Evolutionary conservation across 2,329 filamentous ascomycete genomes (phyloP), one percentile per base, ranked within the genome.

Genomic region (Trichoderma atrobrunneum): DNA sequence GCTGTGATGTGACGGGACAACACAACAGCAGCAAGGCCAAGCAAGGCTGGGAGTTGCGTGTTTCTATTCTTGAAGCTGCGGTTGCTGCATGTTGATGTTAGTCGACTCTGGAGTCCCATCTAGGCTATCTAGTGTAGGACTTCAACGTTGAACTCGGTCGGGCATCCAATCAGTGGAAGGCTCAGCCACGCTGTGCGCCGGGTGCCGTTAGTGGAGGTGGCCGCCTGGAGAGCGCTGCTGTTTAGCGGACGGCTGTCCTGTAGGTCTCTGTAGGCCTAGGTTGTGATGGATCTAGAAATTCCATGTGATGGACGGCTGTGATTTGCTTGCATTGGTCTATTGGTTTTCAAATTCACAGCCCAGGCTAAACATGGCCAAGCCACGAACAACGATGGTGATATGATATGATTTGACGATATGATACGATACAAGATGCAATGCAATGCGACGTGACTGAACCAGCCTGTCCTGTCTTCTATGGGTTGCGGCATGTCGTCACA

Each of bases 171-270:
- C 70, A 72, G 5, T 54, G 54, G 12, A n/a, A 1, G 11, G 57
- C 62, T 72, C 43, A 69, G 71, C 71, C 57, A 72, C 71, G 71
- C 71, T 62, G 39, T 14, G 34, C 71, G 71, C 65, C 71, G 71
- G 56, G 32, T 34, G 51, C 71, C 71, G 65, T 56, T 60, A 24
- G 71, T 72, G 65, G 71, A 72, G 43, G 28, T 70, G 65, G 65
- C 65, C 71, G 71, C 56, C 60, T 63, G 36, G 16, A 28, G 60
- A 60, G 34, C 26, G 56, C 57, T 32, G 28, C 32, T 26, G 36
- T 48, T 32, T 56, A n/a, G 14, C 26, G 30, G 30, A 18, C 32
- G 18, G n/a, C 24, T 59, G 57, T 34, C 11, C 28, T 32, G 57
- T 21, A 30, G 36, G 39, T 43, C 39, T n/a, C 28, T 60, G 18